phyloP scores from a whole-genome alignment of 805 yeast genomes.

The Myxozyma geophila region DNA sequence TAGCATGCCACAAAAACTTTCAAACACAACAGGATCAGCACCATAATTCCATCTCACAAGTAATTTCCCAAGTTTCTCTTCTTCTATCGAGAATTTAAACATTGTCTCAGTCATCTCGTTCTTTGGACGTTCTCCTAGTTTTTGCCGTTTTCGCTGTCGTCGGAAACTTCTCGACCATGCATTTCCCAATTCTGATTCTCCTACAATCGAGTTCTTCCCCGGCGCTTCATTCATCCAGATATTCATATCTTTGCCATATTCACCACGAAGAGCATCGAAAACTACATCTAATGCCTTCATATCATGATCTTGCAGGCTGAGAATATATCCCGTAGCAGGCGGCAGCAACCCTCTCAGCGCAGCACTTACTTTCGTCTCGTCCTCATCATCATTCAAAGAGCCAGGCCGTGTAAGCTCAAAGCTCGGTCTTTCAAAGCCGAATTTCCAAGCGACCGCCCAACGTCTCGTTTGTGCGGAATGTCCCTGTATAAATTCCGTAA shows the following conservation, averaged over 20 bases:
- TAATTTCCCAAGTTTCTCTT: background rate
- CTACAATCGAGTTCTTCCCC: background rate
- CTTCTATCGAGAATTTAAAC: slow-evolving; percentile 16
- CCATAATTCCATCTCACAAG: slow-evolving; percentile 26
- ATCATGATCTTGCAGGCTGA: background rate
- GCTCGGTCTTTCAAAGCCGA: slow-evolving; percentile 10
- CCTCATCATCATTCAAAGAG: background rate
- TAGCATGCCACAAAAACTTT: slow-evolving; percentile 31
- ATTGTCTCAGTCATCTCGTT: background rate
- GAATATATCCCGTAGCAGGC: background rate
- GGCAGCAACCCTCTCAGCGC: slow-evolving; percentile 3
- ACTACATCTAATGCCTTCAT: background rate
- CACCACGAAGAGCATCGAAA: background rate
- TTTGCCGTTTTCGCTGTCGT: slow-evolving; percentile 12
- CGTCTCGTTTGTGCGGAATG: slow-evolving; percentile 19
- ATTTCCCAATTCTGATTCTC: slow-evolving; percentile 19
- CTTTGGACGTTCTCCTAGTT: slow-evolving; percentile 6
- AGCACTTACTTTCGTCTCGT: background rate
- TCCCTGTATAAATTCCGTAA: slow-evolving; percentile 36
- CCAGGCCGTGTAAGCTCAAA: slow-evolving; percentile 15
- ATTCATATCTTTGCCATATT: background rate
- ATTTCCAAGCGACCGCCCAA: slow-evolving; percentile 38
- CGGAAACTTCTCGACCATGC: slow-evolving; percentile 35
- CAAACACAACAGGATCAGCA: slow-evolving; percentile 15
- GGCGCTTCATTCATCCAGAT: background rate